phyloP scores from a whole-genome alignment of 192 early-diverging fungal genomes.

The Gamsiella multidivaricata region DNA sequence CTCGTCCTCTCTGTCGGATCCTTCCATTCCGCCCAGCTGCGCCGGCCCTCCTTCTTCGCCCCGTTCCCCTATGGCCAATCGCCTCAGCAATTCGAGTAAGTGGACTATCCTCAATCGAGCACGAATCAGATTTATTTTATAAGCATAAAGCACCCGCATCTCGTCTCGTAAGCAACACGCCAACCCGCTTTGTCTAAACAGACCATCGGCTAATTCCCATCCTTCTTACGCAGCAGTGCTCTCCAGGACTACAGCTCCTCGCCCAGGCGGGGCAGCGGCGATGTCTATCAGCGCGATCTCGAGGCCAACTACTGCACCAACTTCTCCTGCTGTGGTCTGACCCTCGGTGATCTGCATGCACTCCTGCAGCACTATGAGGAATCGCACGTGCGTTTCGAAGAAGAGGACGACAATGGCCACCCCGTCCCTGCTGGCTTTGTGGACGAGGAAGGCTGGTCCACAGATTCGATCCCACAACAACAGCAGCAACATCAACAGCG shows the following conservation, averaged over 20 bases:
- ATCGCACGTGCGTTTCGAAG: conserved; percentile 89
- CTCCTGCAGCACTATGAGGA: conserved; percentile 98
- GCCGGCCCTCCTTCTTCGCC: conserved; percentile 46
- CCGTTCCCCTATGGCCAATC: conserved; percentile 51
- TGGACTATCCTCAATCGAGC: no score
- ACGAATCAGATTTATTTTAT: no score
- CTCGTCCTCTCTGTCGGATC: conserved; percentile 45
- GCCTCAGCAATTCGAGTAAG: conserved; percentile 45
- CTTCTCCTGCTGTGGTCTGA: conserved; percentile 93
- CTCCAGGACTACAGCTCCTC: conserved; percentile 50
- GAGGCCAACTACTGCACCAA: conserved; percentile 95
- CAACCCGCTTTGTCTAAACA: no score
- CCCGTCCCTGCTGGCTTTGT: conserved; percentile 45
- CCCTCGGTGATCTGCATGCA: conserved; percentile 91
- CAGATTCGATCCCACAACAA: conserved; percentile 8
- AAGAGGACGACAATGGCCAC: conserved; percentile 67
- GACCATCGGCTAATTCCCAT: not conserved
- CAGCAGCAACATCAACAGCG: not conserved
- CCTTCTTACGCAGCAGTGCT: conserved; percentile 1
- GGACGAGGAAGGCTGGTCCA: conserved; percentile 53
- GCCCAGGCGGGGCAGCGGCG: conserved; percentile 26
- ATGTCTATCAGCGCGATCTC: conserved; percentile 70
- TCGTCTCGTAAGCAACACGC: no score
- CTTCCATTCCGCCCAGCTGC: conserved; percentile 50
- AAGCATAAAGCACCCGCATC: no score